Percentiles rank a stretch among this genome's conserved stretches.
These are phyloP conservation scores for Globisporangium okanoganense DNA, from an alignment of 352 stramenopile species.

Conservation along the genomic window DNA sequence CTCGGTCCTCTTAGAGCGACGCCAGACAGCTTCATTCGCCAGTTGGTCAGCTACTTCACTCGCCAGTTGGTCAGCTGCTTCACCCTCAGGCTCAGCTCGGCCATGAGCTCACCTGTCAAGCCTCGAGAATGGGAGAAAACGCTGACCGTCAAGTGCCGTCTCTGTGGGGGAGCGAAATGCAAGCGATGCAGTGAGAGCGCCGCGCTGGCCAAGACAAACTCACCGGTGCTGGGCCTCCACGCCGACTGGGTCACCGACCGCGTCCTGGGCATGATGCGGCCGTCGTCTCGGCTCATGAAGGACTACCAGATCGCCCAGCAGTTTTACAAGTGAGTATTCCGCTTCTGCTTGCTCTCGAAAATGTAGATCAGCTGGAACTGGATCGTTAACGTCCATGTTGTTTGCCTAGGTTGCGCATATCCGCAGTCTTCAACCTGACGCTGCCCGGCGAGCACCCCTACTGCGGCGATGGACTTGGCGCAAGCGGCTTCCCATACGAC, in stretches of 20 bases:
- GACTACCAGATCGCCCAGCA: slow-evolving; percentile 78
- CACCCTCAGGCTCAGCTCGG: neutral
- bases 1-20: neutral
- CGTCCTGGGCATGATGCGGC: slow-evolving; percentile 89
- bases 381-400: slow-evolving; percentile 5
- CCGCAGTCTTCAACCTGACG: slow-evolving; percentile 89
- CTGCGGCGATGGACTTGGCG: slow-evolving; percentile 77
- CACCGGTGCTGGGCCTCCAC: slow-evolving; percentile 73
- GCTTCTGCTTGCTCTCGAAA: neutral
- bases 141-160: slow-evolving; percentile 76
- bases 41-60: neutral
- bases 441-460: slow-evolving; percentile 89
- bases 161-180: slow-evolving; percentile 85
- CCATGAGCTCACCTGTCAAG: slow-evolving; percentile 71
- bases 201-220: slow-evolving; percentile 66
- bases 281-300: slow-evolving; percentile 77
- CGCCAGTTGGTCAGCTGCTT: neutral
- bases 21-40: neutral
- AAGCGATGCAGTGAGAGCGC: slow-evolving; percentile 84
- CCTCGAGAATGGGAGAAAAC: slow-evolving; percentile 80
- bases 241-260: slow-evolving; percentile 86
- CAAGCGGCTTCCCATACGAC: slow-evolving; percentile 86
- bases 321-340: slow-evolving; percentile 64
- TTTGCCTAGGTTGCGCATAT: slow-evolving; percentile 60
- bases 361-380: neutral